A percentile compares a stretch with the other conserved stretches of the same genome.
These are phyloP conservation scores for Simplicillium aogashimaense DNA, from an alignment of 2,329 filamentous ascomycete species.

Conservation along the genomic window DNA sequence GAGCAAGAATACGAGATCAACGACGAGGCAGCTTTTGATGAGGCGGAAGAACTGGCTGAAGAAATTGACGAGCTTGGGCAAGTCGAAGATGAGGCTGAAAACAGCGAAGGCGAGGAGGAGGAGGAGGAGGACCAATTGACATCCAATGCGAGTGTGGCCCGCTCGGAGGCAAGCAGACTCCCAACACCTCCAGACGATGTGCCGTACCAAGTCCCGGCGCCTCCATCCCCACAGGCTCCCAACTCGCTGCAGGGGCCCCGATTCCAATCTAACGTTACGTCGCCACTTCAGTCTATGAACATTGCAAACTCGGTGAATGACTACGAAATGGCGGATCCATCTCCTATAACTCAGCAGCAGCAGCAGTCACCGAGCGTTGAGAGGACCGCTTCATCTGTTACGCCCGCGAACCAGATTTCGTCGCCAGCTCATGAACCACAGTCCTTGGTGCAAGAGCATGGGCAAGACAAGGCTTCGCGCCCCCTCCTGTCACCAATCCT, in stretches of 20 bases:
- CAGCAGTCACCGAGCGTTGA: too few species aligned
- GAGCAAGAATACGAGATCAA: conserved; percentile 2
- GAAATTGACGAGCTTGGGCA: too few species aligned
- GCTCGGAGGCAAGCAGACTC: not conserved
- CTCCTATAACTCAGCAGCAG: not conserved
- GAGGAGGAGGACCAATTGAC: conserved; percentile 8
- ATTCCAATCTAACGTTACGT: too few species aligned
- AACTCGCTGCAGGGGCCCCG: not conserved
- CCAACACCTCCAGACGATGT: not conserved
- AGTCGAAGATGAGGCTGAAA: conserved; percentile 3
- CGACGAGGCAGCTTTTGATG: not conserved
- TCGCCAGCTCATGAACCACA: conserved; percentile 24
- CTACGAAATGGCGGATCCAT: not conserved
- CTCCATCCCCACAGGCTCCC: not conserved
- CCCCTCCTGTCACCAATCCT: conserved; percentile 47
- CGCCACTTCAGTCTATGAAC: too few species aligned
- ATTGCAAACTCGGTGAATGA: not conserved
- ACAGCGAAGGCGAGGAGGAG: conserved; percentile 6
- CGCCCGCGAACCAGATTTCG: conserved; percentile 25
- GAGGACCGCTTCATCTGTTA: conserved; percentile 10
- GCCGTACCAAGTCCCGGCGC: not conserved
- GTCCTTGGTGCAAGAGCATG: conserved; percentile 17
- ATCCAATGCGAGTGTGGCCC: conserved; percentile 1
- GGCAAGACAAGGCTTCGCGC: conserved; percentile 21
- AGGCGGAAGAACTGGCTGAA: too few species aligned